Conservation (phyloP, 1,284 basidiomycete species). For the Bjerkandera adusta region DNA sequence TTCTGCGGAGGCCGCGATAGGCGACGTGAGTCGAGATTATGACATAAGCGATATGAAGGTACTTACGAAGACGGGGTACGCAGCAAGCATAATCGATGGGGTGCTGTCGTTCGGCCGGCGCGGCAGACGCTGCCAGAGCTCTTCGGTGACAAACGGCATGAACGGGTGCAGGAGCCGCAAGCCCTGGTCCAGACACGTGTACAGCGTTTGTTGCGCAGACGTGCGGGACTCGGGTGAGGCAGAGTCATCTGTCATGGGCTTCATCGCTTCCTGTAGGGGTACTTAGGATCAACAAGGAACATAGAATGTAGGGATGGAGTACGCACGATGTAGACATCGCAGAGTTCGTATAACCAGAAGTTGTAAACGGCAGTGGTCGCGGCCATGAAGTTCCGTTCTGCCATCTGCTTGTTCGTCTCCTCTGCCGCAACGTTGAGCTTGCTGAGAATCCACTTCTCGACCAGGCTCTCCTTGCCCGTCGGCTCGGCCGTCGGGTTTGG, state of each 20-base stretch:
- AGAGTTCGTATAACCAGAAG: conserved; percentile 98
- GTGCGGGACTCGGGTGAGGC: conserved; percentile 60
- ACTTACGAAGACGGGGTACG: conserved; percentile 80
- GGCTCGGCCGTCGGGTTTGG: conserved; percentile 69
- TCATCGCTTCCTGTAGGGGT: conserved; percentile 86
- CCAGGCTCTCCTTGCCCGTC: conserved; percentile 78
- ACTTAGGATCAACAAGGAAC: conserved; percentile 3
- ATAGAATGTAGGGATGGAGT: not conserved
- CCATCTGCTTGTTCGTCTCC: conserved; percentile 76
- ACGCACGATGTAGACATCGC: conserved; percentile 95
- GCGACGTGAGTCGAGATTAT: not conserved
- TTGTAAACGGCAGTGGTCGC: conserved; percentile 87
- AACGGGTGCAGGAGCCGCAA: conserved; percentile 93
- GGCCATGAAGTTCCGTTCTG: conserved; percentile 89
- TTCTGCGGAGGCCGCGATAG: conserved; percentile 47
- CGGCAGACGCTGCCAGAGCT: conserved; percentile 96
- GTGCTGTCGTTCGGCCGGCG: conserved; percentile 80
- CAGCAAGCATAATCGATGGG: conserved; percentile 86
- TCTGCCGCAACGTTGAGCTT: conserved; percentile 84
- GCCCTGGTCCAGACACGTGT: conserved; percentile 92
- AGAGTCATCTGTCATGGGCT: conserved; percentile 88
- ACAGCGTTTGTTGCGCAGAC: conserved; percentile 95
- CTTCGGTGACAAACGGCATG: conserved; percentile 99
- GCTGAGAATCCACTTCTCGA: conserved; percentile 93
- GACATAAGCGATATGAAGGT: not conserved